Evolutionary conservation across 2,329 filamentous ascomycete genomes (phyloP), one percentile per base, ranked within the genome.

Genomic region (Aureobasidium sp.): DNA sequence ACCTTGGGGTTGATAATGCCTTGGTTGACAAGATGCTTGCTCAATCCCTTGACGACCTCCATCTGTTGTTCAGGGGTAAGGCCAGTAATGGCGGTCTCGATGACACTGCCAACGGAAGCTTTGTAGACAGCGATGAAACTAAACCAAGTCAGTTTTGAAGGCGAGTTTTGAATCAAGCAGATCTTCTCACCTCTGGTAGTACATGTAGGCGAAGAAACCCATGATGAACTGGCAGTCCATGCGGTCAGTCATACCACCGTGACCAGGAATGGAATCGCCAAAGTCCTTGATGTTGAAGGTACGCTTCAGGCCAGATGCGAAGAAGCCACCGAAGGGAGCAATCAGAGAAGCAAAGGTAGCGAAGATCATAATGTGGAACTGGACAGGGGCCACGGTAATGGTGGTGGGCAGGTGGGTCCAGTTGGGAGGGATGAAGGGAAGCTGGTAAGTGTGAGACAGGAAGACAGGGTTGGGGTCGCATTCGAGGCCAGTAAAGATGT

Each of bases 191-290:
- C 62, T 70, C 75, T 97, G 92, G 78, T 95, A 99, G 78, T 99
- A 99, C 84, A 99, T 92, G 79, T 91, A 97, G 17, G 93, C 86
- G 71, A 99, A 97, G 77, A 96, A 94, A 9, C 94, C 94, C 94
- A 99, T 99, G 79, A 97, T 97, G 78, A 99, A 99, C 73, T 99
- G 94, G 75, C 94, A 99, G 73, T 99, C 94, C 93, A 99, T 97
- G 65, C 94, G 89, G 74, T 99, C 94, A 17, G 94, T 99, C 79
- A 99, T 97, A 68, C 94, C 94, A 64, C 94, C 94, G 71, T 99
- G 94, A 25, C 94, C 94, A 1, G 94, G 94, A 68, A 99, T 99
- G 1, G 91, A 96, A 76, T 99, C 90, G 68, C 94, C 94, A 78
- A 99, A 99, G 78, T 99, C 94, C 82, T 99, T 99, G 82, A 99